Evolutionary conservation across 2,329 filamentous ascomycete species (phyloP).

Genomic region (Fusarium verticillioides): DNA sequence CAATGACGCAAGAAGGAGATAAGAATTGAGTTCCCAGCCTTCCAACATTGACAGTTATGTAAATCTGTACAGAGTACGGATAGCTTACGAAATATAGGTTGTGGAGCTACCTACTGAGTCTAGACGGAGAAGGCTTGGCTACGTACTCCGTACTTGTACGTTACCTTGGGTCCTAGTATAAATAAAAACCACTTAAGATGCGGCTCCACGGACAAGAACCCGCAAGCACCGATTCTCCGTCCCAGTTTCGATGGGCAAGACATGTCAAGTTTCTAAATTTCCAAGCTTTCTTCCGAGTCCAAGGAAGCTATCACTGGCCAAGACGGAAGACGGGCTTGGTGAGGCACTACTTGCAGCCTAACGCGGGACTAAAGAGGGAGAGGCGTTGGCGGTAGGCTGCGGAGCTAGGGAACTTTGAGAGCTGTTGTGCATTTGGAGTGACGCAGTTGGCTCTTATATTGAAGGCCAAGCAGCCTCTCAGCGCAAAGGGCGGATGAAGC

Average conservation of each 20-base stretch:
- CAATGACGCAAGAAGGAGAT: neutral
- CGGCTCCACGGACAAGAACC: constrained; percentile 4
- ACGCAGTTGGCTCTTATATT: constrained; percentile 13
- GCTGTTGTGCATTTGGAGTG: constrained; percentile 20
- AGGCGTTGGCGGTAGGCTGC: constrained; percentile 25
- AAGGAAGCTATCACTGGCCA: constrained; percentile 20
- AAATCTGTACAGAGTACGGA: neutral
- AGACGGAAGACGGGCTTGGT: constrained; percentile 14
- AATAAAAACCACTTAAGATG: neutral
- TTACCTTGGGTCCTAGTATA: neutral
- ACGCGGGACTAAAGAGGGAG: constrained; percentile 30
- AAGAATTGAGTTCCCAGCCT: constrained; percentile 13
- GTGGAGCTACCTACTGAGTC: neutral
- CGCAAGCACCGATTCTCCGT: constrained; percentile 20
- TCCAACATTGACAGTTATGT: neutral
- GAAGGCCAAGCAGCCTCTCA: neutral
- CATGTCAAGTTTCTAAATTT: constrained; percentile 15
- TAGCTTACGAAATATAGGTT: neutral
- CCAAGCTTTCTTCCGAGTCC: constrained; percentile 11
- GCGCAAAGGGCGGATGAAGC: neutral
- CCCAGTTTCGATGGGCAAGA: constrained; percentile 13
- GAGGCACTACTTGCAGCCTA: constrained; percentile 11
- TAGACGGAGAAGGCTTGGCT: neutral
- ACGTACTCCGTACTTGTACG: neutral
- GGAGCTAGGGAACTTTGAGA: constrained; percentile 19